Evolutionary conservation across 139 green algal species (phyloP).

Genomic region (Pedinophyceae sp.): DNA sequence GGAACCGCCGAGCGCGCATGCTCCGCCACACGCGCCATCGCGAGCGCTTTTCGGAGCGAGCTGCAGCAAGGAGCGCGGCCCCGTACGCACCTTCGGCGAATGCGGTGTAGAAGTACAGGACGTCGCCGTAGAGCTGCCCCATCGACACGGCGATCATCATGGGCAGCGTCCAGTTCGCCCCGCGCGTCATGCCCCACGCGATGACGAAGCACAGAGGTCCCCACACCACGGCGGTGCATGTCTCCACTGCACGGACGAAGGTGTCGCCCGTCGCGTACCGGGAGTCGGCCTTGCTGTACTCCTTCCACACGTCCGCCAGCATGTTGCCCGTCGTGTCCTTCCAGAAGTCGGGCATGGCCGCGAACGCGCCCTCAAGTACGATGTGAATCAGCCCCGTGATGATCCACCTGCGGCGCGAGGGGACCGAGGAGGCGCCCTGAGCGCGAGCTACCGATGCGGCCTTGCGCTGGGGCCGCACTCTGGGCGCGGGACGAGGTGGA

Average conservation of each 20-base stretch:
- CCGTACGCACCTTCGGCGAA: constrained; percentile 35
- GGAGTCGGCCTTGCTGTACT: constrained; percentile 77
- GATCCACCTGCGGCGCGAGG: no score
- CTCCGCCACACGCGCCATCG: not conserved
- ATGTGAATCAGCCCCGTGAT: constrained; percentile 62
- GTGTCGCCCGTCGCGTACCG: constrained; percentile 66
- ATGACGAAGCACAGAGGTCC: constrained; percentile 51
- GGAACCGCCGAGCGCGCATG: not conserved
- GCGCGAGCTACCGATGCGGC: no score
- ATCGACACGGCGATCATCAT: constrained; percentile 52
- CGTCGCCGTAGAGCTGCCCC: constrained; percentile 76
- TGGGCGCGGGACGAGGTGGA: constrained; percentile 4
- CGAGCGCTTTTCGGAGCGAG: not conserved
- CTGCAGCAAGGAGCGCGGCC: not conserved
- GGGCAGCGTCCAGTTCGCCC: no score
- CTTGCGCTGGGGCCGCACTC: no score
- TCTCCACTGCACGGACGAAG: constrained; percentile 73
- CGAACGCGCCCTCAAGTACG: constrained; percentile 61
- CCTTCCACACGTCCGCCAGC: constrained; percentile 74
- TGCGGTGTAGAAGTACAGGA: constrained; percentile 74
- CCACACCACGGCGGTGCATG: constrained; percentile 60
- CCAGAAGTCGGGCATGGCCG: constrained; percentile 51
- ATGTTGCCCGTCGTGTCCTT: constrained; percentile 41
- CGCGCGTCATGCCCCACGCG: constrained; percentile 24
- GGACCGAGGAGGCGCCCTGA: no score